A percentile compares a stretch with the other conserved stretches of the same genome.
These are phyloP conservation scores for Isoetes taiwanensis DNA, from an alignment of 75 land plant genomes.

Conservation along the genomic window DNA sequence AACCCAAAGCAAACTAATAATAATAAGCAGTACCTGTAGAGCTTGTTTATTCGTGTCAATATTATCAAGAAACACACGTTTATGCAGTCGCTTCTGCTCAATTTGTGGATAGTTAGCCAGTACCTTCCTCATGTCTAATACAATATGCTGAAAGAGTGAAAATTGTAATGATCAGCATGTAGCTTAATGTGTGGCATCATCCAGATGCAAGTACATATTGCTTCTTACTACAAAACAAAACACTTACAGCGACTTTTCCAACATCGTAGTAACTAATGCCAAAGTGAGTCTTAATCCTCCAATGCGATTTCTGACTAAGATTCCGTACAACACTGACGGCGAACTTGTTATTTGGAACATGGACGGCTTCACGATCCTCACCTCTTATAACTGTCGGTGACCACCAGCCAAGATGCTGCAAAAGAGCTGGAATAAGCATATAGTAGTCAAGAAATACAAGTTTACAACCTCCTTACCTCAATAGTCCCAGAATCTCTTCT, in stretches of 20 bases:
- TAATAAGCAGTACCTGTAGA: no score
- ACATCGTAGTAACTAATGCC: neutral
- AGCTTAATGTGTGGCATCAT: neutral
- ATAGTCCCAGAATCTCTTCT: constrained; percentile 2
- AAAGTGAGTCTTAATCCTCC: constrained; percentile 1
- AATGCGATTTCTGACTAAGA: constrained; percentile 7
- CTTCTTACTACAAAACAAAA: neutral
- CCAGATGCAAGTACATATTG: neutral
- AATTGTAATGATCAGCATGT: neutral
- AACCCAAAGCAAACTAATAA: no score
- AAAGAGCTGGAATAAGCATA: neutral
- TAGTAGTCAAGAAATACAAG: no score
- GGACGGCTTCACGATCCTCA: constrained; percentile 7
- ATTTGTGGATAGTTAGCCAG: neutral
- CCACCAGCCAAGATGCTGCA: constrained; percentile 4
- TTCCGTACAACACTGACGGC: constrained; percentile 3
- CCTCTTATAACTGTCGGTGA: constrained; percentile 2
- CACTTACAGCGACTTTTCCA: constrained; percentile 5
- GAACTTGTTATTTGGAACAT: constrained; percentile 1
- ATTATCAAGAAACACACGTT: neutral
- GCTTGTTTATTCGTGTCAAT: neutral
- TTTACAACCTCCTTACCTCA: neutral
- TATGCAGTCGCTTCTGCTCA: constrained; percentile 5
- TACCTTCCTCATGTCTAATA: neutral
- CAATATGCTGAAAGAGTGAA: neutral